phyloP scores from a whole-genome alignment of 139 green algal genomes.

The Chlamydomonas sp. region DNA sequence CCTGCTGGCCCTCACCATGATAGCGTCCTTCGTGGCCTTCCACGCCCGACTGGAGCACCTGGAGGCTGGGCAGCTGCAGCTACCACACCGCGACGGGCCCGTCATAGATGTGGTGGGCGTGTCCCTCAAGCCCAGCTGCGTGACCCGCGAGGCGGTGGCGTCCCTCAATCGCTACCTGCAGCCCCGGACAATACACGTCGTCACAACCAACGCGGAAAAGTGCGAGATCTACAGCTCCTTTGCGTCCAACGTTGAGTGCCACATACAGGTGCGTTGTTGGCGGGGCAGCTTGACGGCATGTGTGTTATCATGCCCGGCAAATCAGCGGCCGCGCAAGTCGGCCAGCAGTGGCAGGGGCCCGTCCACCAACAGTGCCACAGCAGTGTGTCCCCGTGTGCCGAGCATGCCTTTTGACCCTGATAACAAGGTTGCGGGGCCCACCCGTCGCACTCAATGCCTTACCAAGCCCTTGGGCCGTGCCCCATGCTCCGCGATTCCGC shows the following conservation, averaged over 20 bases:
- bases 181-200: constrained; percentile 44
- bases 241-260: constrained; percentile 47
- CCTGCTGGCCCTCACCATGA: constrained; percentile 1
- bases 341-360: no score
- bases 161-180: constrained; percentile 37
- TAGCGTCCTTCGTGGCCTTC: neutral
- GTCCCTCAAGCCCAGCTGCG: constrained; percentile 52
- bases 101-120: constrained; percentile 34
- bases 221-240: constrained; percentile 39
- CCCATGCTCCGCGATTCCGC: no score
- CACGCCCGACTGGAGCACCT: neutral
- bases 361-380: no score
- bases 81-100: no score
- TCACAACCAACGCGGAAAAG: constrained; percentile 27
- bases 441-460: no score
- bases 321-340: no score
- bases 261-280: neutral
- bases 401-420: no score
- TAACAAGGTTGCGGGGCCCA: no score
- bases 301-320: no score
- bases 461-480: no score
- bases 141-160: constrained; percentile 39
- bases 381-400: no score
- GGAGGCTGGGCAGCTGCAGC: neutral
- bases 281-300: no score